These are phyloP conservation scores for Chenopodium berlandieri DNA, from an alignment of 148 eudicot genomes.

Conservation along the genomic window DNA sequence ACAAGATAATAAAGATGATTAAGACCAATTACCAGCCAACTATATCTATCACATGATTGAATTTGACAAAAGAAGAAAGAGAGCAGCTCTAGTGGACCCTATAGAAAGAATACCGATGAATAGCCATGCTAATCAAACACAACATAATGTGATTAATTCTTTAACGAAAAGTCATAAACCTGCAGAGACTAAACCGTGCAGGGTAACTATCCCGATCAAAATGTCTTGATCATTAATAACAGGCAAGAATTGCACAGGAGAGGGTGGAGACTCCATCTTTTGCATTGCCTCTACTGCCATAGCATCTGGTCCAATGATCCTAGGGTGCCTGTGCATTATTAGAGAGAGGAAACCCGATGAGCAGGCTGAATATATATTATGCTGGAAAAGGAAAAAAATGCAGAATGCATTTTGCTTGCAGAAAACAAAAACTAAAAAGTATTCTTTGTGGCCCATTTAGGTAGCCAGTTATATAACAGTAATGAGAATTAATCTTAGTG, in stretches of 20 bases:
- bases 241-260: slow-evolving; percentile 94
- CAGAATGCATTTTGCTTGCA: background rate
- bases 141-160: background rate
- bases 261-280: slow-evolving; percentile 95
- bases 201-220: slow-evolving; percentile 78
- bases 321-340: slow-evolving; percentile 58
- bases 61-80: slow-evolving; percentile 10
- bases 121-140: background rate
- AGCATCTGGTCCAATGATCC: slow-evolving; percentile 75
- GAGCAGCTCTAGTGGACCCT: background rate
- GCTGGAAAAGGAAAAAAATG: background rate
- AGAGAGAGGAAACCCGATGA: background rate
- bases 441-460: no score
- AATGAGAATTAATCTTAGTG: no score
- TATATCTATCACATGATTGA: background rate
- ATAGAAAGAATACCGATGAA: slow-evolving; percentile 20
- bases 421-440: background rate
- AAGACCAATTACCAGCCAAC: background rate
- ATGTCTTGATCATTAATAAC: slow-evolving; percentile 52
- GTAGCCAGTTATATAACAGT: no score
- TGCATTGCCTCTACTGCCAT: slow-evolving; percentile 98
- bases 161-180: slow-evolving; percentile 39
- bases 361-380: background rate
- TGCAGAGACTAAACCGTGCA: slow-evolving; percentile 89
- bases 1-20: background rate